Evolutionary conservation across 2,329 filamentous ascomycete species (phyloP).

Genomic region (Byssochlamys sp.): DNA sequence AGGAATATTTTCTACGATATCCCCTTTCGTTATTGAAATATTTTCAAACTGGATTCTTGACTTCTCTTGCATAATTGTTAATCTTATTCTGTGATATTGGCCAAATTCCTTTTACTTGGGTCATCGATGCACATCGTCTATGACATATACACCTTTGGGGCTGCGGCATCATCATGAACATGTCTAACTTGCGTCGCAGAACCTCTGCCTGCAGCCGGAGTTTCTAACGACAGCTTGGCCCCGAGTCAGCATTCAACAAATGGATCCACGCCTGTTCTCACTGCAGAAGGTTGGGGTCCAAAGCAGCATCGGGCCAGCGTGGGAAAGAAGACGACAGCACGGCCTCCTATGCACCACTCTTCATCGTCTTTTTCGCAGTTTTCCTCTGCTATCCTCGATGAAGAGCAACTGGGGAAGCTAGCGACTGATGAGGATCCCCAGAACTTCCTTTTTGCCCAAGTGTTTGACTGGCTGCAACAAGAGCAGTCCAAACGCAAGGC

Average conservation of each 20-base stretch:
- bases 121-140: background rate
- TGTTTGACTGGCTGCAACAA: slow-evolving; percentile 72
- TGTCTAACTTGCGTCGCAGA: background rate
- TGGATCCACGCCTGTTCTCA: background rate
- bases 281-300: slow-evolving; percentile 6
- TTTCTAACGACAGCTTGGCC: background rate
- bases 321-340: slow-evolving; percentile 18
- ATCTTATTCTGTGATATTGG: background rate
- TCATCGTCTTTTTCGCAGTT: slow-evolving; percentile 18
- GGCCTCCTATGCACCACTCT: slow-evolving; percentile 12
- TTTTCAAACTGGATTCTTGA: background rate
- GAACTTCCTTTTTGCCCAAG: slow-evolving; percentile 54
- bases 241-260: background rate
- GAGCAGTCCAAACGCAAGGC: slow-evolving; percentile 61
- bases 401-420: slow-evolving; percentile 16
- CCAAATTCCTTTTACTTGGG: background rate
- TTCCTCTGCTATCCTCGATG: slow-evolving; percentile 11
- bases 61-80: background rate
- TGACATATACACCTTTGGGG: background rate
- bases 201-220: background rate
- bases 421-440: slow-evolving; percentile 23
- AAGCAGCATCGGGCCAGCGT: slow-evolving; percentile 21
- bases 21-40: background rate
- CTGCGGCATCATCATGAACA: background rate
- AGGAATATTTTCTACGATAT: background rate